Base-by-base conservation (phyloP, 345 rosid species). In the Brassica incana region DNA sequence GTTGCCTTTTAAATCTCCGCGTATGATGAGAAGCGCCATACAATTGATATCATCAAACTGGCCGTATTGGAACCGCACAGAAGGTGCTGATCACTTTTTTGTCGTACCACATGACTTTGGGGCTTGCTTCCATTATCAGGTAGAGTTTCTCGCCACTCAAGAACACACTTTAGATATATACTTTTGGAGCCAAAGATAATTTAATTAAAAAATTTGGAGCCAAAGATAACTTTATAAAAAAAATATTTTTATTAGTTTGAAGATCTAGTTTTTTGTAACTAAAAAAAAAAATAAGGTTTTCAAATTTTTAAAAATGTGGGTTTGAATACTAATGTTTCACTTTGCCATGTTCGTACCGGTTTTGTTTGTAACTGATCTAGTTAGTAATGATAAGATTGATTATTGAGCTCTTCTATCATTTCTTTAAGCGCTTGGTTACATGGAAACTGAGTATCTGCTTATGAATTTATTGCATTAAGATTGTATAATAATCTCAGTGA, bases 91-190 rank as follows among this genome's bases (percentile, higher is more conserved):
- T 84, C 99, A 92, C 75, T 95, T 95, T 89, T 91, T 95, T 71
- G 95, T 95, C 65, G 94, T 89, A 63, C 99, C 99, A 8, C 99
- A 90, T 82, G 99, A 95, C 78, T 95, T 95, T 71, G 97, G 99
- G 69, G 97, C 97, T 33, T 92, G 97, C 86, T 95, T 92, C 78
- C 97, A 95, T 67, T 92, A 95, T 67, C 99, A 88, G 92, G 98
- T 88, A 82, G 3, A n/a, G 2, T 30, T 29, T 1, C 33, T 27
- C 33, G 2, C 33, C 50, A 30, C 0, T 63, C 20, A 18, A 20
- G 35, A 65, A 66, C 38, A 52, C 27, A 8, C 16, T 63, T 30
- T 30, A 38, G 8, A n/a, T 4, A 11, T 33, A 35, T 35, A 35
- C 8, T 38, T 38, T 6, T 38, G 9, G 9, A 7, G 9, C 9